Conservation (phyloP, 1,284 basidiomycete species). For the Cutaneotrichosporon cyanovorans region DNA sequence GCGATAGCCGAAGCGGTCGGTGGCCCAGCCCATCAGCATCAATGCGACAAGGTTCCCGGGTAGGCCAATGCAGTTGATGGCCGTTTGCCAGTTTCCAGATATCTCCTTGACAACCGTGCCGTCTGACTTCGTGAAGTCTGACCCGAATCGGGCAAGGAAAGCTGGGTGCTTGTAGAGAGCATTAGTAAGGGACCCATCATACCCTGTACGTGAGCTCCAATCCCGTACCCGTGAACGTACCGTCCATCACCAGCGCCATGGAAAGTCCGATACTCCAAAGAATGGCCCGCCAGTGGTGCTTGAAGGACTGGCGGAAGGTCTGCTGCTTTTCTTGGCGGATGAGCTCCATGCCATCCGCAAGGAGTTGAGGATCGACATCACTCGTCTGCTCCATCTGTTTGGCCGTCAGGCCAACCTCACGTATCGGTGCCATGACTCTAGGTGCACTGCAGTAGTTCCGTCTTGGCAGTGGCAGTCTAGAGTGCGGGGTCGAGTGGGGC, state of each 20-base stretch:
- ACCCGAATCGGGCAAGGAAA: conserved; percentile 7
- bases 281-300: conserved; percentile 15
- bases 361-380: conserved; percentile 5
- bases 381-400: neutral
- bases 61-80: conserved; percentile 32
- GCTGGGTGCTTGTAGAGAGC: conserved; percentile 8
- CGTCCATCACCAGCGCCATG: conserved; percentile 24
- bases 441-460: too few species aligned
- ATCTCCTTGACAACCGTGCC: conserved; percentile 14
- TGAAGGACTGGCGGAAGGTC: conserved; percentile 9
- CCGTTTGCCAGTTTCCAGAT: conserved; percentile 48
- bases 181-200: neutral
- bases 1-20: conserved; percentile 42
- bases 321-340: conserved; percentile 8
- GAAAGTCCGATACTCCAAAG: conserved; percentile 20
- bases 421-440: neutral
- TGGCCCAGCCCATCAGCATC: conserved; percentile 26
- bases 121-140: neutral
- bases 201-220: neutral
- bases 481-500: too few species aligned
- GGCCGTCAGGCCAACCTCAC: neutral
- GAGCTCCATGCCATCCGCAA: conserved; percentile 4
- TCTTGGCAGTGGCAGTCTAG: too few species aligned
- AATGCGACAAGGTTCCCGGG: conserved; percentile 25
- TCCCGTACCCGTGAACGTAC: neutral